Conservation (phyloP, 2,329 filamentous ascomycete species). For the Neophaeococcomyces mojaviensis region DNA sequence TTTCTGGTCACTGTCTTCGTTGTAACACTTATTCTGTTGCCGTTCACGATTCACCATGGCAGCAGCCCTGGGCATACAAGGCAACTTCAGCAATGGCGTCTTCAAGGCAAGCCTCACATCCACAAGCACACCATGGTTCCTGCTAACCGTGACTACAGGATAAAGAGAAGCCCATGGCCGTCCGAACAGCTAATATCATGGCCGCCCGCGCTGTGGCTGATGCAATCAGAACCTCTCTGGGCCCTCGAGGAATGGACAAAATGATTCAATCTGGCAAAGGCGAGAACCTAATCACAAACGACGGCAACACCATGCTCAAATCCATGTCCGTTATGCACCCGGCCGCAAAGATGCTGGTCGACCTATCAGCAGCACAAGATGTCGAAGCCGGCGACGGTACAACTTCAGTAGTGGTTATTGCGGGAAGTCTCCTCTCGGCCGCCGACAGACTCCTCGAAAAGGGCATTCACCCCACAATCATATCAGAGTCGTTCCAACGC, state of each 20-base stretch:
- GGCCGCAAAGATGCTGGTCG: constrained; percentile 98
- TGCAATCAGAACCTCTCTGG: constrained; percentile 93
- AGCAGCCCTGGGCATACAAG: constrained; percentile 37
- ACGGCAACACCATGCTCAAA: constrained; percentile 98
- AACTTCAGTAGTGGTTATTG: constrained; percentile 96
- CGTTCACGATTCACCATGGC: too few species aligned
- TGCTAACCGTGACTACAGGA: constrained; percentile 38
- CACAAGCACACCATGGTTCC: constrained; percentile 17
- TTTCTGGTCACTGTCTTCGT: too few species aligned
- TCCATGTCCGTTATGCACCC: constrained; percentile 99
- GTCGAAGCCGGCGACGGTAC: constrained; percentile 98
- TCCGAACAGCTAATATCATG: constrained; percentile 92
- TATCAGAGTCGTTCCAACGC: constrained; percentile 94
- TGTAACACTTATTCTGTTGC: too few species aligned
- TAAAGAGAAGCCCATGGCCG: constrained; percentile 98
- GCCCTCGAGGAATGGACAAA: constrained; percentile 97
- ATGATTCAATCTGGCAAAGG: constrained; percentile 97
- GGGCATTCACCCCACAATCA: constrained; percentile 94
- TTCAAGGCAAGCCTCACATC: constrained; percentile 53
- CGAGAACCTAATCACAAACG: constrained; percentile 98
- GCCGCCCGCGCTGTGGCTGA: constrained; percentile 96
- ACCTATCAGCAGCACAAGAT: constrained; percentile 93
- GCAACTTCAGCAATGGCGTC: constrained; percentile 52
- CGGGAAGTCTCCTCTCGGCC: constrained; percentile 85
- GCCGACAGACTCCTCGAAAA: constrained; percentile 86